Base-by-base conservation (phyloP, 2,329 filamentous ascomycete species). In the Venturia nashicola region DNA sequence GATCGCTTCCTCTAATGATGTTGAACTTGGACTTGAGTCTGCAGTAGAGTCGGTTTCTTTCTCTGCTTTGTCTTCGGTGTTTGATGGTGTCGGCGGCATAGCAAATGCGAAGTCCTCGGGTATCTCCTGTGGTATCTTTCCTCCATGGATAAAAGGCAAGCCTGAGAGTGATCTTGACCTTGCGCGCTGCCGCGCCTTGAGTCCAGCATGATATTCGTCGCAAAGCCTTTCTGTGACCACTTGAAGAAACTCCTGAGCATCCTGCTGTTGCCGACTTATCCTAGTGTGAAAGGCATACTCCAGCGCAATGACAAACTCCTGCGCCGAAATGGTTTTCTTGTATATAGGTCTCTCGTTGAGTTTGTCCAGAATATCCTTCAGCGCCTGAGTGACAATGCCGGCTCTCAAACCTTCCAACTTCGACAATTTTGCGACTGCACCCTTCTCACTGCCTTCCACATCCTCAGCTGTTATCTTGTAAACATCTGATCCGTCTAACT, bases 181-280 rank as follows among this genome's bases (percentile, higher is more conserved):
- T 36, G 59, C 57, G 20, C 44, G 44, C 36, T 77, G 78, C 67
- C 92, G 82, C 14, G 90, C 91, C 71, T 88, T 84, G 70, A 84
- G 82, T 1, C 91, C 91, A 4, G 91, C 91, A 72, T 95, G 87
- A 71, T 97, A 96, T 75, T 99, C 94, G 71, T 99, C 94, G 70
- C 90, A 91, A 64, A 99, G 79, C 62, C 93, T 83, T 77, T 99
- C 93, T 2, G 91, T 89, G 14, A 99, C 88, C 61, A 97, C 87
- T 76, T 99, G 94, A 64, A 99, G 77, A 67, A 99, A 97, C 74
- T 99, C 94, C 72, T 99, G 94, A 12, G 94, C 94, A 77, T 99
- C 94, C 75, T 99, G 94, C 76, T 99, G 94, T 72, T 94, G 91
- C 63, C 93, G 83, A 72, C 90, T 97, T 69, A 99, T 96, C 69